A percentile compares a stretch with the other conserved stretches of the same genome.
Evolutionary conservation across 2,329 filamentous ascomycete genomes (phyloP).

Genomic region (Arthrocladium fulminans): DNA sequence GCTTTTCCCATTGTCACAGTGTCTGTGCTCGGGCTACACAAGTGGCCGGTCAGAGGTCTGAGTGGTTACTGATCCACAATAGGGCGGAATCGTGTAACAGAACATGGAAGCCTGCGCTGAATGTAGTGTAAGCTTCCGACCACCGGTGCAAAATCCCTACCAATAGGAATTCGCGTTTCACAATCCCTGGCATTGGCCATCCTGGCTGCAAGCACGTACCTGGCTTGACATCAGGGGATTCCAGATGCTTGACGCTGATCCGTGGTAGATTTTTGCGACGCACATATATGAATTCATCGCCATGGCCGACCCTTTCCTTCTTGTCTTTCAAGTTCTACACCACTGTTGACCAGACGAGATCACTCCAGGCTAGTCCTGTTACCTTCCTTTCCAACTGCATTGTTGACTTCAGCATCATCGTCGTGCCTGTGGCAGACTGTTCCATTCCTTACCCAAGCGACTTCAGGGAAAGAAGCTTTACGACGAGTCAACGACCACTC

Average conservation of each 20-base stretch:
- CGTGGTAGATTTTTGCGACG: not conserved
- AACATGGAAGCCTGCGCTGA: conserved; percentile 1
- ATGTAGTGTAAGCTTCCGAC: conserved; percentile 1
- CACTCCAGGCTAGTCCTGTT: conserved; percentile 12
- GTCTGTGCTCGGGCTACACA: not conserved
- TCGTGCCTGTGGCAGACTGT: conserved; percentile 20
- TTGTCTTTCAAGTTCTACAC: conserved; percentile 11
- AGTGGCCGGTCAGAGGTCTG: not conserved
- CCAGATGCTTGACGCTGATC: conserved; percentile 7
- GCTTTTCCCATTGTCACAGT: not conserved
- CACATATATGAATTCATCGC: conserved; percentile 9
- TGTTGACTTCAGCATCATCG: conserved; percentile 13
- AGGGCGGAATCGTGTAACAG: conserved; percentile 1
- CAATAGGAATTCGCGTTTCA: conserved; percentile 9
- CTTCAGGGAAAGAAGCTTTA: conserved; percentile 7
- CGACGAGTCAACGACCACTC: conserved; percentile 15
- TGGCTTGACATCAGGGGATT: conserved; percentile 8
- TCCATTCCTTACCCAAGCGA: conserved; percentile 14
- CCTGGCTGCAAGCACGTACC: not conserved
- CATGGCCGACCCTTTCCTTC: not conserved
- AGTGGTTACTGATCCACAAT: not conserved
- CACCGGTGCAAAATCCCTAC: not conserved
- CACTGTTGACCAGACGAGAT: conserved; percentile 1
- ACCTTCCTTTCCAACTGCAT: conserved; percentile 16
- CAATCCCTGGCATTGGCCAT: conserved; percentile 5